Evolutionary conservation across 768 basidiomycete genomes (phyloP).

Genomic region (Termitomyces sp.): DNA sequence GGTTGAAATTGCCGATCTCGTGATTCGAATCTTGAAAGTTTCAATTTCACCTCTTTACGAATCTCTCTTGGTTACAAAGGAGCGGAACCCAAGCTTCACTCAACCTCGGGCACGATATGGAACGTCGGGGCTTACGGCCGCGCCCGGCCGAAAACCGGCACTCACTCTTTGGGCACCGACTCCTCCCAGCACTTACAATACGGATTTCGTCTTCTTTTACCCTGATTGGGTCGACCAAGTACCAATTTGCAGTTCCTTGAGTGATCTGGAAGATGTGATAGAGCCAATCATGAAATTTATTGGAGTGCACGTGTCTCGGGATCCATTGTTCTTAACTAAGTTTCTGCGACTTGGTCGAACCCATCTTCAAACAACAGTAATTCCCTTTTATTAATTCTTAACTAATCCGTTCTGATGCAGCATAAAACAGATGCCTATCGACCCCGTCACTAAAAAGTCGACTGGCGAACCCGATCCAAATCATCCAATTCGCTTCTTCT

Average conservation of each 20-base stretch:
- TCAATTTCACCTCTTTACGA: slow-evolving; percentile 70
- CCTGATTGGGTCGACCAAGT: slow-evolving; percentile 74
- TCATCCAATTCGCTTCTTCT: slow-evolving; percentile 67
- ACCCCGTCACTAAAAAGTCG: slow-evolving; percentile 58
- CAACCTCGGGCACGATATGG: slow-evolving; percentile 63
- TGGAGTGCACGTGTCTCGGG: slow-evolving; percentile 75
- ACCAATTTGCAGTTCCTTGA: slow-evolving; percentile 54
- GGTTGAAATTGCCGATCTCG: slow-evolving; percentile 80
- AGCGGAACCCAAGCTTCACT: slow-evolving; percentile 55
- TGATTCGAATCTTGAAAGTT: slow-evolving; percentile 68
- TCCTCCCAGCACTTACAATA: slow-evolving; percentile 68
- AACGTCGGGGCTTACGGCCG: slow-evolving; percentile 43
- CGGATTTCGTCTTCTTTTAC: slow-evolving; percentile 89
- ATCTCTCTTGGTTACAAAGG: slow-evolving; percentile 43
- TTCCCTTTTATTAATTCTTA: not conserved
- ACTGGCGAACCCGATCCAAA: slow-evolving; percentile 47
- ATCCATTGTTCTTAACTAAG: slow-evolving; percentile 73
- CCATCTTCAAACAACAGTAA: slow-evolving; percentile 53
- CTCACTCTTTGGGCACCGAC: slow-evolving; percentile 77
- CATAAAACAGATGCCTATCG: slow-evolving; percentile 34
- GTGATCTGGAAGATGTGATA: slow-evolving; percentile 70
- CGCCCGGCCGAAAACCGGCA: slow-evolving; percentile 52
- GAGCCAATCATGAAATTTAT: slow-evolving; percentile 78
- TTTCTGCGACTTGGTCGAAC: slow-evolving; percentile 71
- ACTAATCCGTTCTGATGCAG: not conserved